Evolutionary conservation across 768 basidiomycete species (phyloP), one percentile per base, ranked within the genome.

Genomic region (Rhodotorula babjevae): DNA sequence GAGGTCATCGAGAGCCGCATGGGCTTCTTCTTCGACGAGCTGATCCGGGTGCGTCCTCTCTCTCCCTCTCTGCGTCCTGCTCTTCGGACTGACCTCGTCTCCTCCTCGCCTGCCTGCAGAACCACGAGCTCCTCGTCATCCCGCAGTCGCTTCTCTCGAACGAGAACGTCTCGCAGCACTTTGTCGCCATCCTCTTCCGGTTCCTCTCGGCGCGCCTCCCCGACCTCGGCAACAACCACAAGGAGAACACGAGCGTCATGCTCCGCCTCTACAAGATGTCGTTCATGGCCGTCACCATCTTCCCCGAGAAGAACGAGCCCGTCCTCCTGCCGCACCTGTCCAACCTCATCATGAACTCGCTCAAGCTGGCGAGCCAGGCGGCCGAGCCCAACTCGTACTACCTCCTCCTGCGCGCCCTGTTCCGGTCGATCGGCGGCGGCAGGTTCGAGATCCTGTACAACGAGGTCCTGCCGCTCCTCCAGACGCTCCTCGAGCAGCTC

Each of bases 1-100:
- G 93, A 96, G 82, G 91, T 97, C 46, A 95, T 94, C 93, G 92
- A 90, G 49, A 88, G 87, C 79, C 90, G 92, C 80, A 90, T 98
- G 82, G 89, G 88, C 40, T 89, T 93, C 80, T 96, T 94, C 83
- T 90, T 96, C 80, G 85, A 89, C 76, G 86, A 86, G 60, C 46
- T 79, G 40, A 72, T 76, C 63, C 66, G 73, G 59, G 71, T 72
- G 19, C 60, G 65, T 57, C 31, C 42, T 42, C 47, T 9, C 44
- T 23, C 18, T 3, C 10, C 16, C 6, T 1, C 21, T 23, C 44
- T 46, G 5, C 14, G 8, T 46, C 18, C 44, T 12, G 2, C 44
- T 49, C 21, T 0, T 40, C 18, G 23, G 8, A 15, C 56, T 74
- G 87, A 89, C 15, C 14, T 18, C 18, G 44, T 46, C 14, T 11